Conservation (phyloP, 2,329 filamentous ascomycete species). For the Pseudogymnoascus verrucosus region DNA sequence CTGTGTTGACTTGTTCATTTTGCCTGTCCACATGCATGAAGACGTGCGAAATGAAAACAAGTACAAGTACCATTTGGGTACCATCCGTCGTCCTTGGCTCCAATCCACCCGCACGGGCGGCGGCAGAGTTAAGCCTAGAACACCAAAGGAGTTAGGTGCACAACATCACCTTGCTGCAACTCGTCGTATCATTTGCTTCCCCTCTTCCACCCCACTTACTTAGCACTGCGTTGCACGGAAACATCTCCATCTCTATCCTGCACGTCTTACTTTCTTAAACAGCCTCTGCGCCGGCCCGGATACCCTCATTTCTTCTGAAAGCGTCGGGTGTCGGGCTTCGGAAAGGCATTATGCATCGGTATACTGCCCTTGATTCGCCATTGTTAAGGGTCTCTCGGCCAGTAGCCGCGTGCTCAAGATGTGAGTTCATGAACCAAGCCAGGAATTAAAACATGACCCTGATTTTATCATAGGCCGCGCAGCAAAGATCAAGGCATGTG, state of each 20-base stretch:
- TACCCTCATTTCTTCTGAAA: background rate
- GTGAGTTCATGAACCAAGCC: constrained; percentile 32
- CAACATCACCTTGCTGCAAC: constrained; percentile 7
- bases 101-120: constrained; percentile 7
- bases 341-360: constrained; percentile 5
- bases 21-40: background rate
- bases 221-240: background rate
- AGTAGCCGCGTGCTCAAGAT: constrained; percentile 72
- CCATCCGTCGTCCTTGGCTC: constrained; percentile 1
- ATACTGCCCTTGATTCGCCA: constrained; percentile 35
- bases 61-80: background rate
- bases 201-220: constrained; percentile 4
- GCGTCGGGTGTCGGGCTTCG: background rate
- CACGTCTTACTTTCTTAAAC: constrained; percentile 9
- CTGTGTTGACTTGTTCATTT: background rate
- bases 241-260: constrained; percentile 6
- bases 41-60: background rate
- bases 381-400: constrained; percentile 67
- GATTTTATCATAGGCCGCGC: constrained; percentile 49
- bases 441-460: background rate
- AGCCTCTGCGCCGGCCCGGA: constrained; percentile 6
- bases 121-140: constrained; percentile 7
- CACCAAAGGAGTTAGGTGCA: constrained; percentile 3
- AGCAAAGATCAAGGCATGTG: constrained; percentile 76
- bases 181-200: constrained; percentile 8